phyloP scores from a whole-genome alignment of 768 basidiomycete genomes.

The Calocybe indica region DNA sequence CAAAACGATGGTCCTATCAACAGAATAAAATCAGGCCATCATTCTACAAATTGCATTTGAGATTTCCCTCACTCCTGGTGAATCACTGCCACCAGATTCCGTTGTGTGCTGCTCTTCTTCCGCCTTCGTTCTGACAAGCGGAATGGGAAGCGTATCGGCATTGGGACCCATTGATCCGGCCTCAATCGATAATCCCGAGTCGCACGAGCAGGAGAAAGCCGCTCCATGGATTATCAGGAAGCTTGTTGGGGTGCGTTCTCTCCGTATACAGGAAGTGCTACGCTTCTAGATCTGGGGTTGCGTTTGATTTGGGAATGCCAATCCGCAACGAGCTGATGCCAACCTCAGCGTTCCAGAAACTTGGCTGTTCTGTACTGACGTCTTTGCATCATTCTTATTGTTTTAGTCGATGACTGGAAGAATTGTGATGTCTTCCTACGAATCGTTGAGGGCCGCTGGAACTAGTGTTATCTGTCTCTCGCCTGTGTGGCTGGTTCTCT shows the following conservation, averaged over 20 bases:
- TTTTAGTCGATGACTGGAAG: slow-evolving; percentile 53
- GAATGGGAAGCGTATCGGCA: no score
- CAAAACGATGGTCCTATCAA: no score
- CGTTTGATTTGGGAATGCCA: background rate
- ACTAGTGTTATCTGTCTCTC: slow-evolving; percentile 56
- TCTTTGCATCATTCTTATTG: background rate
- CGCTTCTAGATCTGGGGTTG: no score
- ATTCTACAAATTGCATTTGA: no score
- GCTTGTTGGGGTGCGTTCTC: slow-evolving; percentile 50
- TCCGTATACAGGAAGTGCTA: no score
- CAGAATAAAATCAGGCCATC: no score
- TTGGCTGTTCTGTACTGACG: no score
- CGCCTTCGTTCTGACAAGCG: no score
- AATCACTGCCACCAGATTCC: no score
- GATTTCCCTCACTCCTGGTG: no score
- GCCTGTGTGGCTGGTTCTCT: slow-evolving; percentile 33
- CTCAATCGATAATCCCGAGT: slow-evolving; percentile 24
- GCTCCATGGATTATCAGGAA: slow-evolving; percentile 62
- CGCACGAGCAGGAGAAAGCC: slow-evolving; percentile 46
- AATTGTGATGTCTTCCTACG: slow-evolving; percentile 60
- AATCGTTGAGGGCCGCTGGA: slow-evolving; percentile 54
- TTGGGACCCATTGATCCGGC: slow-evolving; percentile 38
- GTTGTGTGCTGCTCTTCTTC: no score
- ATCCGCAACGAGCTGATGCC: background rate
- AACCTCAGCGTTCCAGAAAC: background rate